Conservation (phyloP, 495 filamentous ascomycete species). For the Melanomma pulvis-pyrius region DNA sequence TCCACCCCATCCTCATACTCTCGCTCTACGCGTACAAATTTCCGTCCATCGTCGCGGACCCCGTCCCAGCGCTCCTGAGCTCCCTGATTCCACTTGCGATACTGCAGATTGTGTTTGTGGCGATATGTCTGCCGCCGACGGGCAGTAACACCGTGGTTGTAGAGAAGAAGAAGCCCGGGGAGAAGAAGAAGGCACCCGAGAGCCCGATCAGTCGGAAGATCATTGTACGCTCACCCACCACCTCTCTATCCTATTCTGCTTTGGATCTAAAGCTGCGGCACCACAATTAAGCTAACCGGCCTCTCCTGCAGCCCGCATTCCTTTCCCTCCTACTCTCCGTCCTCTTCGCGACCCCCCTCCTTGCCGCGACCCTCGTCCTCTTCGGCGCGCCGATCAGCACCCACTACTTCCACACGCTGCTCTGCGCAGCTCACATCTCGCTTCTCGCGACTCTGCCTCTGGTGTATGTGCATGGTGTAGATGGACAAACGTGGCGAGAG, state of each 20-base stretch:
- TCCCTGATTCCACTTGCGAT: conserved; percentile 63
- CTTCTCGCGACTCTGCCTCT: conserved; percentile 73
- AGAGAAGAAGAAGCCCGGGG: conserved; percentile 41
- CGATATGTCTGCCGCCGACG: conserved; percentile 72
- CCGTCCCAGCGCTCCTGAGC: conserved; percentile 64
- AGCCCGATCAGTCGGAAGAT: conserved; percentile 34
- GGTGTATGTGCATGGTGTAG: conserved; percentile 82
- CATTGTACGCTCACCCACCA: conserved; percentile 34
- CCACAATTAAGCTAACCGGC: conserved; percentile 18
- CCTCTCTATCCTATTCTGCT: too few relatives aligned
- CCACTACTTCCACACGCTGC: conserved; percentile 73
- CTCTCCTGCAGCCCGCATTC: conserved; percentile 58
- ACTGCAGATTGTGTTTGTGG: conserved; percentile 68
- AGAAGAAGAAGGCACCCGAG: conserved; percentile 40
- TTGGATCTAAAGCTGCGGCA: too few relatives aligned
- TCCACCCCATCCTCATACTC: conserved; percentile 69
- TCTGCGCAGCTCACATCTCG: conserved; percentile 80
- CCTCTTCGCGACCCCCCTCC: conserved; percentile 58
- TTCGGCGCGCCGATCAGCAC: conserved; percentile 91
- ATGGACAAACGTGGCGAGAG: conserved; percentile 71
- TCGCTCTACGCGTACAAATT: conserved; percentile 64
- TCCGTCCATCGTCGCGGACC: conserved; percentile 67
- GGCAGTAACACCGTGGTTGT: conserved; percentile 41
- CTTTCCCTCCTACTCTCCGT: conserved; percentile 63
- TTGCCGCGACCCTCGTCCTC: conserved; percentile 71